Evolutionary conservation across 805 yeast species (phyloP).

Genomic region (Komagataella populi): DNA sequence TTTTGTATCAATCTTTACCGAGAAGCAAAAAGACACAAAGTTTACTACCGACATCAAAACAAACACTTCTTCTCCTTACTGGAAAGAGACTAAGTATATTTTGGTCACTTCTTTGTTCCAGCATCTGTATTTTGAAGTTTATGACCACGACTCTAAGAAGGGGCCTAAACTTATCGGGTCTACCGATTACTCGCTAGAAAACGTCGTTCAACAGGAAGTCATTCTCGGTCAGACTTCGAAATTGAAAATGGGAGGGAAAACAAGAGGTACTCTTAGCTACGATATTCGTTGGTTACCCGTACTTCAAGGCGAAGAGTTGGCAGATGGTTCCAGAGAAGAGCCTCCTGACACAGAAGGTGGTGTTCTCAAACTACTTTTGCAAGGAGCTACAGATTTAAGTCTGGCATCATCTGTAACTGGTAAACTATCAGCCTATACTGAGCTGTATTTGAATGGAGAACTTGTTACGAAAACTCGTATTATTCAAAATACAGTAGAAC

Average conservation of each 20-base stretch:
- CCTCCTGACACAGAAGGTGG: constrained; percentile 58
- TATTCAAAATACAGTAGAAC: constrained; percentile 56
- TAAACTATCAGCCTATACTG: constrained; percentile 54
- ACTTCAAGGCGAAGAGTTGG: constrained; percentile 26
- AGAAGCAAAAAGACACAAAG: constrained; percentile 24
- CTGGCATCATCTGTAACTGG: constrained; percentile 34
- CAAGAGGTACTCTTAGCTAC: constrained; percentile 45
- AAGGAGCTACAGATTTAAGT: constrained; percentile 48
- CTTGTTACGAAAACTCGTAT: constrained; percentile 44
- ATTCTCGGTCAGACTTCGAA: constrained; percentile 29
- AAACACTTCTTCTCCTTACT: constrained; percentile 40
- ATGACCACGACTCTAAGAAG: constrained; percentile 40
- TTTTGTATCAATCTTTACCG: constrained; percentile 31
- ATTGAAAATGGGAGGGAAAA: constrained; percentile 34
- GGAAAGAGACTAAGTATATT: constrained; percentile 52
- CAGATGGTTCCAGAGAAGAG: constrained; percentile 34
- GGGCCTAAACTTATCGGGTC: constrained; percentile 39
- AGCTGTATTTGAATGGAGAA: constrained; percentile 43
- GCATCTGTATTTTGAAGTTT: constrained; percentile 39
- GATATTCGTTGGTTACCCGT: constrained; percentile 40
- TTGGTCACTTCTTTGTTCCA: constrained; percentile 44
- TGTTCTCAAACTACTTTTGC: constrained; percentile 49
- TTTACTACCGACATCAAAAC: constrained; percentile 41
- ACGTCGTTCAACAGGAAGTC: constrained; percentile 39
- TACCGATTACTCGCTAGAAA: constrained; percentile 41